Base-by-base conservation (phyloP, 2,329 filamentous ascomycete species). In the Metarhizium anisopliae region DNA sequence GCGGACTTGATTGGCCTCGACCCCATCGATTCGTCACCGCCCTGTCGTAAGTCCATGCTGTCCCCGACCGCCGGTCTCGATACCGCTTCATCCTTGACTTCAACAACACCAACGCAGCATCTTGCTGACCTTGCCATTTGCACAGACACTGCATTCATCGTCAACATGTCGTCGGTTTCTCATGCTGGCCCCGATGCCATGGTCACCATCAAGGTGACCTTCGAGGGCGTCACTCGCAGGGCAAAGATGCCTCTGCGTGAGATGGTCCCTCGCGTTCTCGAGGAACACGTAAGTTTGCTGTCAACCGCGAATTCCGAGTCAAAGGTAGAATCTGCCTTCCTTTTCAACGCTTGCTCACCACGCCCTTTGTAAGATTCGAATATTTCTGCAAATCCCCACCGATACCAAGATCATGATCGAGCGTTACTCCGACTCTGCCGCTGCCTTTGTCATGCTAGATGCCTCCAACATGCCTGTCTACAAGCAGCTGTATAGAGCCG, bases 401-500 rank as follows among this genome's bases (percentile, higher is more conserved):
- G 66, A 70, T 10, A 53, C 57, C 52, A 64, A 51, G 78, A 83
- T 66, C 68, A 72, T 85, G 65, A 86, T 97, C 66, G 92, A 97
- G 77, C 90, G 94, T 63, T 99, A 91, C 75, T 97, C 94, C 61
- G 94, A 99, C 73, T 96, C 91, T 61, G 89, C 90, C 61, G 87
- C 80, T 50, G 78, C 84, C 61, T 97, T 88, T 72, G 82, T 97
- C 61, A 78, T 82, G 49, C 85, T 99, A 58, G 87, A 96, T 70
- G 77, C 84, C 59, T 78, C 79, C 68, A 95, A 96, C 67, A 74
- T 82, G 8, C 79, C 89, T 50, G 89, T 95, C 66, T 99, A 96
- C 80, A 97, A 96, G 78, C 94, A 96, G 70, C 86, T 99, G 47
- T 93, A 94, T 70, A 87, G 94, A 66, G 94, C 94, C 62, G 94